These are phyloP conservation scores for Bimuria novae-zelandiae DNA, from an alignment of 2,329 filamentous ascomycete species.

Conservation along the genomic window DNA sequence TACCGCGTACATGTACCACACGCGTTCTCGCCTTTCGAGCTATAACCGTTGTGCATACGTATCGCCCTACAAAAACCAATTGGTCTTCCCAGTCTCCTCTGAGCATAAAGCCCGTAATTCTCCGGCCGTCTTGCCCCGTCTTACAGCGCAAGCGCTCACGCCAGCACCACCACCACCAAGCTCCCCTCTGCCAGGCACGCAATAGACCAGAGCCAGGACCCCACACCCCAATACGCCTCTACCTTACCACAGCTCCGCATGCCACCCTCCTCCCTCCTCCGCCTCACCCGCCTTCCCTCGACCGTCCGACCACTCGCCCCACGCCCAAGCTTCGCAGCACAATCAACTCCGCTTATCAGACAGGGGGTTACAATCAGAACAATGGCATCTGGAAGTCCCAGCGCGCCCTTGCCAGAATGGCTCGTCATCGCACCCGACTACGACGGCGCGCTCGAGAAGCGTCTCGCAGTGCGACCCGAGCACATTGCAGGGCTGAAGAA, in stretches of 20 bases:
- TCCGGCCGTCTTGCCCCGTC: too few relatives aligned
- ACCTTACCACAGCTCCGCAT: too few relatives aligned
- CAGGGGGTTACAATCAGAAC: too few relatives aligned
- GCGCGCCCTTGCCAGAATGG: constrained; percentile 50
- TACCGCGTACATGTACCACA: too few relatives aligned
- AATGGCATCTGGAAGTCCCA: constrained; percentile 28
- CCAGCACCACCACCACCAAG: not conserved
- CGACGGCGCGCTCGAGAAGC: constrained; percentile 46
- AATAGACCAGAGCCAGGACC: not conserved
- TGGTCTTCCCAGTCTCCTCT: not conserved
- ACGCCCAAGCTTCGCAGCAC: too few relatives aligned
- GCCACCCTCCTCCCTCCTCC: not conserved
- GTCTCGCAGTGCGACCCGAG: constrained; percentile 49
- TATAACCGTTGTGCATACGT: not conserved
- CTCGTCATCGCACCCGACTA: constrained; percentile 56
- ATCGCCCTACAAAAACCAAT: not conserved
- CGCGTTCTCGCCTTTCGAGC: not conserved
- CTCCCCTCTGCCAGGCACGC: not conserved
- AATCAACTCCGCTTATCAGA: too few relatives aligned
- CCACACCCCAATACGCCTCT: too few relatives aligned
- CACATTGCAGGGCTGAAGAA: constrained; percentile 37
- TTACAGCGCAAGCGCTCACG: not conserved
- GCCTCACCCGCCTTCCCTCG: not conserved
- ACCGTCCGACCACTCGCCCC: not conserved
- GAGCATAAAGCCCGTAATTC: too few relatives aligned